Percentiles rank a stretch among this genome's conserved stretches.
Conservation (phyloP, 495 filamentous ascomycete species). For the Penicillium diatomitis region DNA sequence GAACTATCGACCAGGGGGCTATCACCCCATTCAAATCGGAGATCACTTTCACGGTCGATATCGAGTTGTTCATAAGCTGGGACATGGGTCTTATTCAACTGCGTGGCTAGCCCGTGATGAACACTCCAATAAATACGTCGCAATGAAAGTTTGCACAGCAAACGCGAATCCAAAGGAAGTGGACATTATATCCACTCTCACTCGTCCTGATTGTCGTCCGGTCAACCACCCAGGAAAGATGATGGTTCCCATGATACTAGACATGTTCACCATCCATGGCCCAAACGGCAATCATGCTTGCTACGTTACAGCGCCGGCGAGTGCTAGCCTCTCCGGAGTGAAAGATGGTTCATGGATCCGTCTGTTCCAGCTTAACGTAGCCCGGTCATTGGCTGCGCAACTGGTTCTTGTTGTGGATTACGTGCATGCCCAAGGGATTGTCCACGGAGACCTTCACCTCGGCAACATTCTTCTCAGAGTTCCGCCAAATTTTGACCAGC, state of each 20-base stretch:
- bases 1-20: background rate
- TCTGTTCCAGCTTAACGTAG: slow-evolving; percentile 32
- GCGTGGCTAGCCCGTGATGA: slow-evolving; percentile 25
- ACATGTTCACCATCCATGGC: slow-evolving; percentile 32
- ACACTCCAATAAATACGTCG: slow-evolving; percentile 18
- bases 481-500: slow-evolving; percentile 7
- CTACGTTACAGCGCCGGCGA: slow-evolving; percentile 21
- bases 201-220: slow-evolving; percentile 4
- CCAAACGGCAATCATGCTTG: slow-evolving; percentile 38
- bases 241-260: slow-evolving; percentile 27
- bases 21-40: slow-evolving; percentile 16
- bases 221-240: slow-evolving; percentile 4
- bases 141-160: slow-evolving; percentile 25
- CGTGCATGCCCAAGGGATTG: slow-evolving; percentile 23
- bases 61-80: slow-evolving; percentile 26
- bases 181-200: background rate
- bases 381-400: slow-evolving; percentile 32
- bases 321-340: slow-evolving; percentile 21
- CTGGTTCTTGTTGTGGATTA: slow-evolving; percentile 23
- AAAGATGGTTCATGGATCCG: slow-evolving; percentile 22
- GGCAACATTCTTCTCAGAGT: slow-evolving; percentile 24
- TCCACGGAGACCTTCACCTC: slow-evolving; percentile 25
- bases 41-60: slow-evolving; percentile 28
- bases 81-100: slow-evolving; percentile 26
- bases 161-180: slow-evolving; percentile 18